A percentile compares a stretch with the other conserved stretches of the same genome.
Conservation (phyloP, 257 asterid genomes). For the Penstemon davidsonii region DNA sequence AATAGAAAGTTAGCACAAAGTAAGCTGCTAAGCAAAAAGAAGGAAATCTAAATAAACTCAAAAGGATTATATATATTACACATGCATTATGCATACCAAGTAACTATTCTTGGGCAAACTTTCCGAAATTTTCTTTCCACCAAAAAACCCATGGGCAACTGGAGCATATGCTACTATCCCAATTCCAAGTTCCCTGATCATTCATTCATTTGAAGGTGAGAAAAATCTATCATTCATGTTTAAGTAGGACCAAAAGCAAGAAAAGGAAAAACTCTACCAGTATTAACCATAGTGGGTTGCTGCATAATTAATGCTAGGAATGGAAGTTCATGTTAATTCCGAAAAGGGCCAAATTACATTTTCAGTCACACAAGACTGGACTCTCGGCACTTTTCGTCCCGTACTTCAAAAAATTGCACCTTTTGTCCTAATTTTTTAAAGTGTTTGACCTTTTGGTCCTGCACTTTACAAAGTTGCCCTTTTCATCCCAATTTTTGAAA, state of each 20-base stretch:
- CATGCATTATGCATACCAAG: constrained; percentile 35
- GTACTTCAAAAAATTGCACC: too few species aligned
- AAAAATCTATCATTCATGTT: not conserved
- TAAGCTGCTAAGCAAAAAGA: not conserved
- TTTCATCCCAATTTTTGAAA: too few species aligned
- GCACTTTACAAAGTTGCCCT: too few species aligned
- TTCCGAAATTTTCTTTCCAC: constrained; percentile 49
- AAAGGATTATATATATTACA: not conserved
- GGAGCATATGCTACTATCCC: too few species aligned
- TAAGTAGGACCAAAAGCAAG: not conserved
- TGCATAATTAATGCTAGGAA: constrained; percentile 3
- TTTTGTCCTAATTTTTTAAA: too few species aligned
- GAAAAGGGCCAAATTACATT: not conserved
- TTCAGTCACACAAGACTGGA: too few species aligned
- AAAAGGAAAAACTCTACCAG: not conserved
- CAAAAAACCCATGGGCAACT: constrained; percentile 54
- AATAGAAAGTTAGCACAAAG: not conserved
- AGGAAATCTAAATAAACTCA: not conserved
- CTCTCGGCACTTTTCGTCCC: too few species aligned
- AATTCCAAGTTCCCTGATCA: too few species aligned
- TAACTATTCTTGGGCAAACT: constrained; percentile 38
- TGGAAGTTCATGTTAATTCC: not conserved
- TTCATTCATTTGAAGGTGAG: too few species aligned
- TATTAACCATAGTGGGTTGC: not conserved
- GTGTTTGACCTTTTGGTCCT: too few species aligned